Base-by-base conservation (phyloP, 1,139 yeast genomes). In the Candida anutae region DNA sequence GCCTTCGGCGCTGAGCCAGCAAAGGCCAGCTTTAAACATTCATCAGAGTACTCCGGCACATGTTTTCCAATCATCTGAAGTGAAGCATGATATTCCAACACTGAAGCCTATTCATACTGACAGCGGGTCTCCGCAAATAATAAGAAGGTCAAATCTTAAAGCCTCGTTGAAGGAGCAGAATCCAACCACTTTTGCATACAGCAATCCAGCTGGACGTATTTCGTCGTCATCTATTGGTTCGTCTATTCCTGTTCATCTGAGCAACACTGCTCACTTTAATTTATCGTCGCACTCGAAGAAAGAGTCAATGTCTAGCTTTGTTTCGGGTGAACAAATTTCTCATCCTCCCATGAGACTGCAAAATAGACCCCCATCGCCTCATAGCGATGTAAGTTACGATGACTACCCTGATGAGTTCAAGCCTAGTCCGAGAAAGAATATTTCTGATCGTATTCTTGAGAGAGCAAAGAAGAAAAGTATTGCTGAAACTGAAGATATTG, bases 301-400 rank as follows among this genome's bases (percentile, higher is more conserved):
- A 26, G 41, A 42, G 3, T 53, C 59, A 1, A 42, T 53, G 16
- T 47, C 49, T 1, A 53, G 57, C 34, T 37, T 50, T 3, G 17
- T 42, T 10, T 49, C 61, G 5, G 38, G 40, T 15, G 58, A 52
- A 5, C 43, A 45, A 30, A 40, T 42, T 32, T 38, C 34, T 3
- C 33, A 41, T 24, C 40, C 39, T 8, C 40, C 38, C 20, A 36
- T 31, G n/a, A 31, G 48, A 16, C 38, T 34, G 5, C 54, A 48
- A 22, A 39, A 39, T 13, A 48, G 43, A 23, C 47, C 61, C 1
- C 54, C 61, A 5, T 50, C 60, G 8, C 38, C 48, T 14, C 61
- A 55, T 24, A 56, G 62, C 39, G 62, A 55, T 28, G 39, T 54
- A 12, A 54, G 61, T 32, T 29, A 53, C 29, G 62, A 54, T 27